phyloP scores from a whole-genome alignment of 495 filamentous ascomycete genomes.

The Filosporella fistucella region DNA sequence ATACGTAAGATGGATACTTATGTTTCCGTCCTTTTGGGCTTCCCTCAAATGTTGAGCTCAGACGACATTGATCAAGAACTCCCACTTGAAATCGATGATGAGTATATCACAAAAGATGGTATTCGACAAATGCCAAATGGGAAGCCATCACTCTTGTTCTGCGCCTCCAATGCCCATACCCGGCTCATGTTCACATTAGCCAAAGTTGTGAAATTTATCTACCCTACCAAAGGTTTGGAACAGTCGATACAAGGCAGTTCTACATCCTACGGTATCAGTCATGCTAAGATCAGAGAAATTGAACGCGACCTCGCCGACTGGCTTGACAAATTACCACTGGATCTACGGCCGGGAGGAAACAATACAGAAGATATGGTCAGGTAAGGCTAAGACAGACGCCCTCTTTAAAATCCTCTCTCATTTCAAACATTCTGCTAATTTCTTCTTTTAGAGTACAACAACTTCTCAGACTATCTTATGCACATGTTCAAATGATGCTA shows the following conservation, averaged over 20 bases:
- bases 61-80: constrained; percentile 92
- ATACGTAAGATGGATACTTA: constrained; percentile 93
- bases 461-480: constrained; percentile 79
- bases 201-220: constrained; percentile 85
- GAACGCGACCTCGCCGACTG: constrained; percentile 80
- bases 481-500: constrained; percentile 90
- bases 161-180: constrained; percentile 82
- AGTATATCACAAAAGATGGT: constrained; percentile 75
- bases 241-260: constrained; percentile 44
- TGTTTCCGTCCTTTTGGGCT: constrained; percentile 81
- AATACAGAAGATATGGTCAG: constrained; percentile 68
- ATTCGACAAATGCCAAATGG: constrained; percentile 75
- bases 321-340: constrained; percentile 73
- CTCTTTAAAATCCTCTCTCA: background rate
- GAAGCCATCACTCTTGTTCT: constrained; percentile 65
- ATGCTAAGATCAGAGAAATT: constrained; percentile 84
- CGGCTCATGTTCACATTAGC: constrained; percentile 70
- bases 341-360: constrained; percentile 70
- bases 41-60: constrained; percentile 77
- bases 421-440: background rate
- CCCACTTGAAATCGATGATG: constrained; percentile 82
- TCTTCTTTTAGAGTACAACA: constrained; percentile 64
- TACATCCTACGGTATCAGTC: constrained; percentile 75
- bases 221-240: constrained; percentile 74
- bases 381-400: constrained; percentile 42